Evolutionary conservation across 1,284 basidiomycete genomes (phyloP), one percentile per base, ranked within the genome.

Genomic region (Schizophyllum commune): DNA sequence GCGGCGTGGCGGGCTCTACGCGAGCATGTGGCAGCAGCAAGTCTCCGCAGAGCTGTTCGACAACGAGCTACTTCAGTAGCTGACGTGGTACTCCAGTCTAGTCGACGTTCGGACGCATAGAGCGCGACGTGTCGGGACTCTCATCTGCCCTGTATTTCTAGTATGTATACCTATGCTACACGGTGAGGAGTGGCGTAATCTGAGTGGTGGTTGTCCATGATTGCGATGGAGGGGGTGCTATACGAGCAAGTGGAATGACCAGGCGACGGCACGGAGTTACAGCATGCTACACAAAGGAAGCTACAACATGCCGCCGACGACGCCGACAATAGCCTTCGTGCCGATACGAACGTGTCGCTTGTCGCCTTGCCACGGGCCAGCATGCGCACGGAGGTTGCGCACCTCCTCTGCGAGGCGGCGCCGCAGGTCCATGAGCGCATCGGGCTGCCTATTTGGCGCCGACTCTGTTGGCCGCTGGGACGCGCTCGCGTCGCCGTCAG

Each of bases 11-110:
- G 93, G 94, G 0, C 74, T 96, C 56, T 98, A 97, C 74, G 76
- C 84, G 65, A 81, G 84, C 63, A 91, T 97, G 84, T 98, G 95
- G 95, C 75, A 86, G 57, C 86, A 92, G 67, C 94, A 97, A 71
- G 82, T 81, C 1, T 72, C 72, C 52, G 69, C 69, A 13, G 71
- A 70, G 11, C 39, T 47, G 4, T 47, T 47, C 39, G 39, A 47
- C 39, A 17, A 47, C 8, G 39, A 47, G 8, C 4, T 47, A 3
- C 13, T 47, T 13, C 7, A 39, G 34, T 39, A 39, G 34, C 7
- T 13, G 7, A 39, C n/a, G 34, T 7, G 34, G 34, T 39, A 6
- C 7, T 39, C 34, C 7, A 39, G 34, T 39, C 13, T n/a, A n/a
- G n/a, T n/a, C n/a, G n/a, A n/a, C n/a, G n/a, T n/a, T n/a, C n/a